Conservation (phyloP, 805 yeast species). For the Grigorovia jiainica region DNA sequence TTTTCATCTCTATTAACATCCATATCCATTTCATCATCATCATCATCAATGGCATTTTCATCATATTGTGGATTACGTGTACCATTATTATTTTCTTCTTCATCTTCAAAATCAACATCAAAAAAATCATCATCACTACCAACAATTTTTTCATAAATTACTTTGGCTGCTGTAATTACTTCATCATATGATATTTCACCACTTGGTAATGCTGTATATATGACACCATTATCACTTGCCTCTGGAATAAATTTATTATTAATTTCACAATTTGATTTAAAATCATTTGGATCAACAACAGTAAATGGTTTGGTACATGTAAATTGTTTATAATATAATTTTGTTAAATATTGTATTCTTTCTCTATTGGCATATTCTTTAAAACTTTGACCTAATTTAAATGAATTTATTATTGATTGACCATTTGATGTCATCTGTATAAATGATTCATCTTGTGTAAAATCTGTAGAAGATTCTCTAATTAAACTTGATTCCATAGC, state of each 20-base stretch:
- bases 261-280: slow-evolving; percentile 8
- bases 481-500: slow-evolving; percentile 73
- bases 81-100: slow-evolving; percentile 43
- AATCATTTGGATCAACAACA: slow-evolving; percentile 36
- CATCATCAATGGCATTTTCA: slow-evolving; percentile 23
- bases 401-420: slow-evolving; percentile 63
- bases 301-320: slow-evolving; percentile 49
- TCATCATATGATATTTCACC: slow-evolving; percentile 90
- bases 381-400: slow-evolving; percentile 76
- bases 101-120: slow-evolving; percentile 94
- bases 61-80: slow-evolving; percentile 3
- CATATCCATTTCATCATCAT: slow-evolving; percentile 24
- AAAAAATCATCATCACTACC: slow-evolving; percentile 95
- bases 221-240: slow-evolving; percentile 39
- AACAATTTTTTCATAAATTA: slow-evolving; percentile 66
- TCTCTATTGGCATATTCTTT: slow-evolving; percentile 78
- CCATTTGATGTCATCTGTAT: slow-evolving; percentile 48
- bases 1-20: slow-evolving; percentile 21
- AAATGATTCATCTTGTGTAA: slow-evolving; percentile 51
- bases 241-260: slow-evolving; percentile 23
- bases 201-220: slow-evolving; percentile 60
- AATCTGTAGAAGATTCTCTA: slow-evolving; percentile 59
- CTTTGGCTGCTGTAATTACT: slow-evolving; percentile 68
- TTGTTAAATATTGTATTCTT: slow-evolving; percentile 50
- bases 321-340: slow-evolving; percentile 51